Evolutionary conservation across 73 alveolate species (phyloP), one percentile per base, ranked within the genome.

Genomic region (Paramecium sexaurelia): DNA sequence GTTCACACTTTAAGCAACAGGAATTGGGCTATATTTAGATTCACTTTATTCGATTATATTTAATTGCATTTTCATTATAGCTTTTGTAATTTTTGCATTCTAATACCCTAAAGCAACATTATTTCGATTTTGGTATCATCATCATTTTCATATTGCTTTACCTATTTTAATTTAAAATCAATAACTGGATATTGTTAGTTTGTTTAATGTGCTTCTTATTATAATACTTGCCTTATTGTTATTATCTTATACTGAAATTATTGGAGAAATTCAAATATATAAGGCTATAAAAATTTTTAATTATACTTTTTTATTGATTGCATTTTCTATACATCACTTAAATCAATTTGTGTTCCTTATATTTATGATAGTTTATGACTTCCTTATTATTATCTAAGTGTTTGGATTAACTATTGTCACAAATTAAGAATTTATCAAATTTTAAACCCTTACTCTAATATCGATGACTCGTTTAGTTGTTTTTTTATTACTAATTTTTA

Each of bases 71-170:
- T 61, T 61, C 45, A 61, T 61, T 32, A 2, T 5, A 3, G 83
- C 83, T 0, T 61, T 61, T 45, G 17, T 61, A 26, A 13, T 61
- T 5, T 61, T 61, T 5, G 83, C 41, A 29, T 29, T 61, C 26
- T 61, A 61, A 10, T 61, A 29, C 43, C 39, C 39, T 10, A 61
- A 26, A 6, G 83, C 83, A 11, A 26, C 15, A 11, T 11, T 61
- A 29, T 61, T 61, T 61, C 8, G 83, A 61, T 26, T 61, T 61
- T 61, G 83, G 83, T 61, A 61, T 32, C 83, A 61, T 61, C 83
- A 61, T 29, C 83, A 61, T 61, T 61, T 61, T 32, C 5, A 29
- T 7, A 29, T 61, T 29, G 47, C 43, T 26, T 61, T 29, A 24
- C 83, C 83, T 11, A 61, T 61, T 22, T 24, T 61, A 10, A 26